Evolutionary conservation across 106 monocot species (phyloP), one percentile per base, ranked within the genome.

Genomic region (Acorus calamus): DNA sequence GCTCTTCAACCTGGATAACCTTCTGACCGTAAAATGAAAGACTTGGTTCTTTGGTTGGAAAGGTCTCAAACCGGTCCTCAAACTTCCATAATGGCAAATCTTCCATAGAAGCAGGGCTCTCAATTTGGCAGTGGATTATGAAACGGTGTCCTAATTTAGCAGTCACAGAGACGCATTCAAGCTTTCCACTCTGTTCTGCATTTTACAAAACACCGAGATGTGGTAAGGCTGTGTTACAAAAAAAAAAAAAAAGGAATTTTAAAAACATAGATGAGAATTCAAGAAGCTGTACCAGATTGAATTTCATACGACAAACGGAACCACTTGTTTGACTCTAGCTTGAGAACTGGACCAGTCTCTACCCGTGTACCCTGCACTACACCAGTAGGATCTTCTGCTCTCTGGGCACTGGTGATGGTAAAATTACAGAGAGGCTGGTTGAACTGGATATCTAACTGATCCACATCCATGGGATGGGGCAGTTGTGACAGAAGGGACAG

Each of bases 171-270:
- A 92, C 66, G 64, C 98, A 98, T 50, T 98, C 98, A 44, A 98
- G 83, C 59, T 87, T 88, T 65, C 98, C 98, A 71, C 98, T 92
- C 69, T 92, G 85, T 60, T 65, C 98, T 98, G 87, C 76, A 81
- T 43, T 1, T 45, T 12, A 47, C 47, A 63, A 13, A 56, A 5
- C 13, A 43, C 10, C 41, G 45, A 8, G 50, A 45, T 6, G 12
- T 13, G 46, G 11, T 42, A 53, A 47, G 52, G 28, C 2, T 41
- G 12, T 49, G 8, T 57, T n/a, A n/a, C n/a, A n/a, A n/a, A n/a
- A 42, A 56, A 52, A 47, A 50, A 58, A 66, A 11, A 42, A 14
- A 65, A 42, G 8, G 1, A 28, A 28, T 28, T 28, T 28, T 28
- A 28, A 28, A n/a, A 28, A 28, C 28, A 28, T 28, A 28, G 28